These are phyloP conservation scores for Diaporthe longicolla DNA, from an alignment of 2,329 filamentous ascomycete genomes.

Conservation along the genomic window DNA sequence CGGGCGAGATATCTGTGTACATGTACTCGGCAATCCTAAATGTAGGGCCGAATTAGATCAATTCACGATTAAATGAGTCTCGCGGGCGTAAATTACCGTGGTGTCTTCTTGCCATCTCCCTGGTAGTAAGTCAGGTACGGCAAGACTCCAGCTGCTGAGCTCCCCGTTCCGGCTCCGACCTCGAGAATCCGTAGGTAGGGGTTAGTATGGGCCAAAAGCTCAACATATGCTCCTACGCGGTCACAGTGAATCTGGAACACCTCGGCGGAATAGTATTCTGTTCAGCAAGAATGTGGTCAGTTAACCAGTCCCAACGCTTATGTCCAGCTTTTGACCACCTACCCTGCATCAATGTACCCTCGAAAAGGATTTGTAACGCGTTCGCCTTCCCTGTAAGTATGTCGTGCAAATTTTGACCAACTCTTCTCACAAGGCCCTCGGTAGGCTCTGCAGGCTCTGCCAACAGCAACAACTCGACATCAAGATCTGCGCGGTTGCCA, in stretches of 20 bases:
- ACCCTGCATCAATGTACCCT: constrained; percentile 13
- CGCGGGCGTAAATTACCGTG: constrained; percentile 22
- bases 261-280: constrained; percentile 30
- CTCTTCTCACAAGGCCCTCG: background rate
- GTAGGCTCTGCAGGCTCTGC: constrained; percentile 6
- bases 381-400: constrained; percentile 13
- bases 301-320: background rate
- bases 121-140: background rate
- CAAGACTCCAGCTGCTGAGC: constrained; percentile 41
- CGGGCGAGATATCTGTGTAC: constrained; percentile 58
- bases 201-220: background rate
- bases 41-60: background rate
- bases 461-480: background rate
- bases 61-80: too few species aligned
- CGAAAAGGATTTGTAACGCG: constrained; percentile 5
- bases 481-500: background rate
- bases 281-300: background rate
- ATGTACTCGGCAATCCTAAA: constrained; percentile 50
- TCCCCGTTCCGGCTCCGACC: constrained; percentile 45
- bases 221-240: constrained; percentile 15
- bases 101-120: constrained; percentile 5
- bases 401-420: background rate
- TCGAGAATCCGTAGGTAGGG: constrained; percentile 19
- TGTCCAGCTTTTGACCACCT: background rate
- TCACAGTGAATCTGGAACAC: constrained; percentile 20